Evolutionary conservation across 805 yeast species (phyloP).

Genomic region (Suhomyces sp.): DNA sequence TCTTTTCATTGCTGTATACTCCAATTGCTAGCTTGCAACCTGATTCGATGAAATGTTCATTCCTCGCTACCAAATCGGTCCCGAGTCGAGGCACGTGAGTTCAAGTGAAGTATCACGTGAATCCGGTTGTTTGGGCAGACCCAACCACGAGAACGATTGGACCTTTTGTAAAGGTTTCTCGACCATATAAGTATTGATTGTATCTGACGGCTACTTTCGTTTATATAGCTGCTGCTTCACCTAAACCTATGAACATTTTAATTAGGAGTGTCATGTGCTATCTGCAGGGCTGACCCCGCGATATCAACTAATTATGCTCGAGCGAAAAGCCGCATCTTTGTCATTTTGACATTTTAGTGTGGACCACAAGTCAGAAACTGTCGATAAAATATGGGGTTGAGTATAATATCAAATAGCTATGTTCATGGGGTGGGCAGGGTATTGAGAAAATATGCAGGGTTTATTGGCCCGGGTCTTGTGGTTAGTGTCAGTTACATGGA

Average conservation of each 20-base stretch:
- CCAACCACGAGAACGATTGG: neutral
- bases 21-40: neutral
- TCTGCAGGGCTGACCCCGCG: neutral
- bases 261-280: neutral
- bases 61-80: neutral
- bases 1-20: neutral
- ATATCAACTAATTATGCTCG: neutral
- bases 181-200: too few relatives aligned
- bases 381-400: neutral
- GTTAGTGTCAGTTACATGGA: constrained; percentile 91
- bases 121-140: neutral
- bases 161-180: too few relatives aligned
- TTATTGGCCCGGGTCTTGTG: constrained; percentile 86
- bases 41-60: neutral
- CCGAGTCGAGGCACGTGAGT: neutral
- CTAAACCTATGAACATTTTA: neutral
- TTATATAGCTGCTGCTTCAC: neutral
- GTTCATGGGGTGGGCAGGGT: constrained; percentile 9
- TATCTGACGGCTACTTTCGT: too few relatives aligned
- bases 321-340: neutral
- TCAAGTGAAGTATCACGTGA: neutral
- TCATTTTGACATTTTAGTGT: neutral
- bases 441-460: constrained; percentile 55
- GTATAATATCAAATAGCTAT: neutral
- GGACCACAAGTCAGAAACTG: neutral